These are phyloP conservation scores for Termitomyces sp. DNA, from an alignment of 768 basidiomycete species.

Conservation along the genomic window DNA sequence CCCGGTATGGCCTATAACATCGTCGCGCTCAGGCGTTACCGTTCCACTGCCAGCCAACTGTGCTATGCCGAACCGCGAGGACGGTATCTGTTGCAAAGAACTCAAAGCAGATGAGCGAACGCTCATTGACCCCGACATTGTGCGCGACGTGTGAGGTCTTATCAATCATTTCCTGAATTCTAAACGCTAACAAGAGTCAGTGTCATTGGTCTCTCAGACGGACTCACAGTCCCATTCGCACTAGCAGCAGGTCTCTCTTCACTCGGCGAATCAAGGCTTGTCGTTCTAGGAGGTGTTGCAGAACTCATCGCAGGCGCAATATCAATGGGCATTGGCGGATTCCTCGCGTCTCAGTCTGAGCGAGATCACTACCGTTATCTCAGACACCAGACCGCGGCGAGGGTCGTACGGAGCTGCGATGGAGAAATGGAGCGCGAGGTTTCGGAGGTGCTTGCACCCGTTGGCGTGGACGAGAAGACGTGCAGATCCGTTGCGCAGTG, in stretches of 20 bases:
- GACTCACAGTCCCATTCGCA: slow-evolving; percentile 89
- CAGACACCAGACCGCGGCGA: slow-evolving; percentile 63
- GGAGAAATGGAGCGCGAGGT: slow-evolving; percentile 98
- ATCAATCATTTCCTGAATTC: background rate
- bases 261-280: slow-evolving; percentile 84
- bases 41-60: slow-evolving; percentile 55
- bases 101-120: slow-evolving; percentile 79
- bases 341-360: slow-evolving; percentile 95
- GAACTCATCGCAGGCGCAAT: slow-evolving; percentile 96
- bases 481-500: slow-evolving; percentile 70
- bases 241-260: slow-evolving; percentile 86
- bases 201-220: slow-evolving; percentile 87
- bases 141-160: slow-evolving; percentile 73
- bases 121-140: slow-evolving; percentile 80
- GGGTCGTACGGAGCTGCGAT: slow-evolving; percentile 84
- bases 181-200: slow-evolving; percentile 27
- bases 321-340: slow-evolving; percentile 98
- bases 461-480: slow-evolving; percentile 83
- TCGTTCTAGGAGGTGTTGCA: slow-evolving; percentile 90
- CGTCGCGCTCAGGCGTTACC: slow-evolving; percentile 29
- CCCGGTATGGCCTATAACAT: slow-evolving; percentile 62
- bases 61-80: slow-evolving; percentile 41
- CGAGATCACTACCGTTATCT: slow-evolving; percentile 91
- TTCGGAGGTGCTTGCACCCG: slow-evolving; percentile 75
- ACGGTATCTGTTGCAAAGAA: slow-evolving; percentile 84